A percentile compares a stretch with the other conserved stretches of the same genome.
Conservation (phyloP, 2,329 filamentous ascomycete genomes). For the Ustilaginoidea virens region DNA sequence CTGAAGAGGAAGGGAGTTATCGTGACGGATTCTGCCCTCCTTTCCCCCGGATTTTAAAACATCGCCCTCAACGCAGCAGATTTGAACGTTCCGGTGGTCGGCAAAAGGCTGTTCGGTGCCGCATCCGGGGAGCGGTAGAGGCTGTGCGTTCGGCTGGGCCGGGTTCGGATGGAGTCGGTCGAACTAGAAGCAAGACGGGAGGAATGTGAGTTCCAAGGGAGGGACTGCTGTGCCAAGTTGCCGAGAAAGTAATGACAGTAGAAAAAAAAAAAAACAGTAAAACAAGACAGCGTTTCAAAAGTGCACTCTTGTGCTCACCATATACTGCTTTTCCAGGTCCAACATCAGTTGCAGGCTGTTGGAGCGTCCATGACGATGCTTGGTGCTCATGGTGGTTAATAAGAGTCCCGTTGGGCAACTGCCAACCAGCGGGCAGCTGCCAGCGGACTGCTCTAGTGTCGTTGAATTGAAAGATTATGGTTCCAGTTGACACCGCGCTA, state of each 20-base stretch:
- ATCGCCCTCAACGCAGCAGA: constrained; percentile 4
- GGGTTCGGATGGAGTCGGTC: constrained; percentile 8
- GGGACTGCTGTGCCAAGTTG: too few relatives aligned
- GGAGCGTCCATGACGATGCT: constrained; percentile 14
- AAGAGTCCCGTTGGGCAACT: background rate
- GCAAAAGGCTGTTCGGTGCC: constrained; percentile 1
- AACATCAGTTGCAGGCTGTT: constrained; percentile 43
- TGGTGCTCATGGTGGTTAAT: constrained; percentile 5
- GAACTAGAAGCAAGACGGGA: constrained; percentile 5
- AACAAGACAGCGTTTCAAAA: constrained; percentile 1
- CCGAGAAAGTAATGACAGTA: background rate
- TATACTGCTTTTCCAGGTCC: constrained; percentile 40
- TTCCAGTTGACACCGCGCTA: too few relatives aligned
- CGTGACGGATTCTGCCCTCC: constrained; percentile 1
- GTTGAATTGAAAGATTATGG: too few relatives aligned
- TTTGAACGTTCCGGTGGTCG: constrained; percentile 6
- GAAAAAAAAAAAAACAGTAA: constrained; percentile 1
- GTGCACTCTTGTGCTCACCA: too few relatives aligned
- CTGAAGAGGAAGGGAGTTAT: constrained; percentile 4
- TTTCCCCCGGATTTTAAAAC: constrained; percentile 3
- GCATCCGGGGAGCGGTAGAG: background rate
- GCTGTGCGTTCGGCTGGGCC: constrained; percentile 2
- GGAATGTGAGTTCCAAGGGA: constrained; percentile 1
- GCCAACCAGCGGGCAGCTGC: constrained; percentile 1
- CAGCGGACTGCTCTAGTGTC: background rate